Evolutionary conservation across 2,329 filamentous ascomycete genomes (phyloP).

Genomic region (Neophaeococcomyces aloes): DNA sequence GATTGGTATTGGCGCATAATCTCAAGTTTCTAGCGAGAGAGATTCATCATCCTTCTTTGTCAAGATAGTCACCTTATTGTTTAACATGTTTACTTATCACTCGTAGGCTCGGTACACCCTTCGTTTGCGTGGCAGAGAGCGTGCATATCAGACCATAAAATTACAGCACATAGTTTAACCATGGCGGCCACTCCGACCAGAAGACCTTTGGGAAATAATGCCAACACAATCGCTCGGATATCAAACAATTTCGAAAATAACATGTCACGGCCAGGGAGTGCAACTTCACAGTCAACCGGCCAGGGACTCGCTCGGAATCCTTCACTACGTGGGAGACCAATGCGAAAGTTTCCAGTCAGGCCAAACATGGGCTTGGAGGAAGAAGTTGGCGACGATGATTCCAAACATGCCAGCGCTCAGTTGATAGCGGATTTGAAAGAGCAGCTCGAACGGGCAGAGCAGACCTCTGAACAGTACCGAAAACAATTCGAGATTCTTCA

Average conservation of each 20-base stretch:
- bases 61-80: constrained; percentile 4
- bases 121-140: background rate
- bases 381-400: constrained; percentile 55
- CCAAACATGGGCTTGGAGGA: constrained; percentile 25
- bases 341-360: constrained; percentile 30
- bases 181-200: constrained; percentile 16
- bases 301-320: constrained; percentile 58
- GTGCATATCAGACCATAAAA: background rate
- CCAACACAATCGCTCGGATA: constrained; percentile 19
- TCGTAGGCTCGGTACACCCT: constrained; percentile 1
- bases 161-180: background rate
- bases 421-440: constrained; percentile 76
- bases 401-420: constrained; percentile 66
- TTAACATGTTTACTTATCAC: constrained; percentile 3
- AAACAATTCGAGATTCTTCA: constrained; percentile 80
- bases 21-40: no score
- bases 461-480: constrained; percentile 63
- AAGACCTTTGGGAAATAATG: constrained; percentile 14
- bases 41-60: constrained; percentile 1
- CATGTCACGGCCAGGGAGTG: constrained; percentile 12
- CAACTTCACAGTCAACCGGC: constrained; percentile 32
- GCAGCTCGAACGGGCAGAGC: constrained; percentile 70
- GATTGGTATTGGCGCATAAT: constrained; percentile 5
- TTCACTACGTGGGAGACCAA: constrained; percentile 26
- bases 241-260: constrained; percentile 20